Evolutionary conservation across 1,284 basidiomycete genomes (phyloP), one percentile per base, ranked within the genome.

Genomic region (Trichosporon asahii): DNA sequence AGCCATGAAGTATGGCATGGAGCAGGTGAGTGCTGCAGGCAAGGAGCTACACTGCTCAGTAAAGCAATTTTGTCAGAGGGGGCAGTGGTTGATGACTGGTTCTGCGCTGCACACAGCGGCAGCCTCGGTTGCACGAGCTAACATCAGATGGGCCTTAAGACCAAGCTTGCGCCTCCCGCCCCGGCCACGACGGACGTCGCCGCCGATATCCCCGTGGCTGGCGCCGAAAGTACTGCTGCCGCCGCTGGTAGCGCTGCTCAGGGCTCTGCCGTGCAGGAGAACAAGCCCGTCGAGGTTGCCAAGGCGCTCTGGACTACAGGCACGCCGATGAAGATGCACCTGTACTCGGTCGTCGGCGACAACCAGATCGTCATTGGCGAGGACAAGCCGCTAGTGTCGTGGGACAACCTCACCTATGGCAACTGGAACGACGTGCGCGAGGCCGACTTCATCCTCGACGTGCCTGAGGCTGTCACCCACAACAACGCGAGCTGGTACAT

Each of bases 361-460:
- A 79, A 68, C 80, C 69, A 73, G 7, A 89, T 92, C 81, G 86
- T 88, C 15, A 83, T 75, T 12, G 71, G 66, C 74, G 2, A 44
- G 57, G 25, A 27, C 15, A 53, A 21, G 18, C 76, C 81, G 11
- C 46, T 75, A 11, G 80, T 76, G 80, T 72, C 71, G 11, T 97
- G 94, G 92, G 85, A 90, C 57, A 91, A 91, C 75, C 88, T 98
- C 65, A 90, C 89, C 0, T 94, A 90, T 76, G 93, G 93, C 44
- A 87, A 93, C 76, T 95, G 89, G 88, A 88, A 87, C 55, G 91
- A 94, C 67, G 82, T 87, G 35, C 85, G 91, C 65, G 86, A 86
- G 6, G 88, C 87, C 69, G 87, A 92, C 66, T 87, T 90, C 67
- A 85, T 90, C 66, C 85, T 96, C 60, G 85, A 89, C 25, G 86